These are phyloP conservation scores for Fusarium illudens DNA, from an alignment of 2,329 filamentous ascomycete genomes.

Conservation along the genomic window DNA sequence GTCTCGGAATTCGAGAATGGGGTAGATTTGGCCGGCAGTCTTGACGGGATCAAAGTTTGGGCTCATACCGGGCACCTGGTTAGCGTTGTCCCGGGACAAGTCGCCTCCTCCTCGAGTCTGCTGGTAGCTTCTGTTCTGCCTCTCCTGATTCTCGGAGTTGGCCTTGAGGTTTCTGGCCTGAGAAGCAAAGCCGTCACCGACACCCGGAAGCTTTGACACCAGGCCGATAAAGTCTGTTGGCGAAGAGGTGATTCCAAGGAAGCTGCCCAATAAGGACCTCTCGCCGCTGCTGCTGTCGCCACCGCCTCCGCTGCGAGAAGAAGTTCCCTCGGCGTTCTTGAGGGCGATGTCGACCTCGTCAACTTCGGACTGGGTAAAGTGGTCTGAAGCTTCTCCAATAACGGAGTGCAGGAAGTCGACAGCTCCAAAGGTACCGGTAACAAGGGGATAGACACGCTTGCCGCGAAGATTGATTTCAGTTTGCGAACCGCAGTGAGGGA, in stretches of 20 bases:
- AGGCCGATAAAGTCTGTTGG: slow-evolving; percentile 73
- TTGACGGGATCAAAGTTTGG: slow-evolving; percentile 80
- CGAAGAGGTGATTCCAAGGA: slow-evolving; percentile 51
- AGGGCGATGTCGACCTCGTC: slow-evolving; percentile 81
- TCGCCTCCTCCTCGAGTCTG: slow-evolving; percentile 45
- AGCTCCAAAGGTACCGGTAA: slow-evolving; percentile 78
- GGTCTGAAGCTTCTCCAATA: slow-evolving; percentile 78
- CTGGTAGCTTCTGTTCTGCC: slow-evolving; percentile 56
- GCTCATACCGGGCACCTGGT: slow-evolving; percentile 77
- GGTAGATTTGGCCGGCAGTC: slow-evolving; percentile 85
- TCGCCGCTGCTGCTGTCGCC: slow-evolving; percentile 47
- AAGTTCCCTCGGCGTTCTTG: slow-evolving; percentile 68
- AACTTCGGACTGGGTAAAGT: slow-evolving; percentile 85
- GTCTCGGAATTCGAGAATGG: slow-evolving; percentile 92
- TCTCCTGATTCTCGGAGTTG: slow-evolving; percentile 69
- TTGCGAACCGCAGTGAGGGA: slow-evolving; percentile 74
- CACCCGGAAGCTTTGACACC: slow-evolving; percentile 77
- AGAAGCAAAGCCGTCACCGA: slow-evolving; percentile 70
- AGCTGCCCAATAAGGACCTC: slow-evolving; percentile 49
- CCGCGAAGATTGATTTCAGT: slow-evolving; percentile 72
- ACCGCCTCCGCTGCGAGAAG: slow-evolving; percentile 48
- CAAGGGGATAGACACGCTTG: slow-evolving; percentile 74
- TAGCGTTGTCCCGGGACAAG: slow-evolving; percentile 57
- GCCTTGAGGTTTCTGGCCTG: slow-evolving; percentile 72
- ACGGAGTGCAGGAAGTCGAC: slow-evolving; percentile 88